Base-by-base conservation (phyloP, 768 basidiomycete species). In the Russula brevipes region DNA sequence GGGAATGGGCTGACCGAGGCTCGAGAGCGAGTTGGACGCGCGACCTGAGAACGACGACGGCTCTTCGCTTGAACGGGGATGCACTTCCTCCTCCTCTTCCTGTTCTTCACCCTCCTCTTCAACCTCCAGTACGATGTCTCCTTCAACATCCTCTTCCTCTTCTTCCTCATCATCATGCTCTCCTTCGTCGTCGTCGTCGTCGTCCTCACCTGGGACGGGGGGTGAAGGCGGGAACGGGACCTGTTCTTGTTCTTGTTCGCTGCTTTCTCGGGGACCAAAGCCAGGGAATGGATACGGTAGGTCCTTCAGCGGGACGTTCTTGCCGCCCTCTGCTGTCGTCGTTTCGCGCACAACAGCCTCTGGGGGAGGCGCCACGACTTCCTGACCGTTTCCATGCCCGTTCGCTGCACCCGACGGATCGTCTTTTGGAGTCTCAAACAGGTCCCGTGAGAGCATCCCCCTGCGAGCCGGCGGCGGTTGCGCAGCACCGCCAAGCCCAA, bases 151-250 rank as follows among this genome's bases (percentile, higher is more conserved):
- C 19, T 70, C 73, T 5, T 66, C 71, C 19, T 68, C 66, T 3
- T 63, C 70, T 7, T 61, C 60, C 17, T 72, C 74, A 0, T 72
- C 69, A 2, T 61, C 69, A 0, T 64, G 70, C 9, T 71, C 72
- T n/a, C 35, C 52, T 5, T 41, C 68, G 19, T 70, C 72, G 33
- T 31, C 68, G 1, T 66, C 68, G 24, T 70, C 73, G 35, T 31
- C 68, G 2, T 65, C 70, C 17, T 77, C 76, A 56, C 76, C 79
- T 5, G 76, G 75, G 5, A 77, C 78, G 30, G 73, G 66, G 19
- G 82, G 82, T 1, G 84, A 83, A 8, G 84, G 85, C n/a, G 88
- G 90, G 81, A 91, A 91, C 0, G 89, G 88, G 19, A 91, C 82
- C 44, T 87, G 76, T 52, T 80, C 86, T 66, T 80, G 79, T 17